A percentile compares a stretch with the other conserved stretches of the same genome.
Evolutionary conservation across 169 alveolate species (phyloP).

Genomic region (Amoebophrya sp.): DNA sequence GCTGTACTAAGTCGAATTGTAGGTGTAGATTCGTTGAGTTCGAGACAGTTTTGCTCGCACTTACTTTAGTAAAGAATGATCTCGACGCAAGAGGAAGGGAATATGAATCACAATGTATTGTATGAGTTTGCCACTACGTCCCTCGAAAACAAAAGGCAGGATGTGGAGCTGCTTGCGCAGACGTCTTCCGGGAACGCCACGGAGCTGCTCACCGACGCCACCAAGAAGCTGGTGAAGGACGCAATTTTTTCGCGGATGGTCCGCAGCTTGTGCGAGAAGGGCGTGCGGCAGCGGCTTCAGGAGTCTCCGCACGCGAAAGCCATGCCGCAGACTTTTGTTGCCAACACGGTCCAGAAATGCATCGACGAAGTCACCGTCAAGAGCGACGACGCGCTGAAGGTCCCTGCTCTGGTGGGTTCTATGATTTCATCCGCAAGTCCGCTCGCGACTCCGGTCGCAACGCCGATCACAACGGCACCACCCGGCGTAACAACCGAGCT

Average conservation of each 20-base stretch:
- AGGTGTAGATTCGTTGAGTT: not conserved
- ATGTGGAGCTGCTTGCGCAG: not conserved
- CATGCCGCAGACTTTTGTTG: too few species aligned
- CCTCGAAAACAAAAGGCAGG: not conserved
- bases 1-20: not conserved
- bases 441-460: too few species aligned
- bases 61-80: not conserved
- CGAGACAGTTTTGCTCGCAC: not conserved
- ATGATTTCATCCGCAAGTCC: too few species aligned
- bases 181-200: not conserved
- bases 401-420: too few species aligned
- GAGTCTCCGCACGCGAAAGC: too few species aligned
- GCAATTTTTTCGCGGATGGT: not conserved
- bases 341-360: too few species aligned
- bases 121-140: not conserved
- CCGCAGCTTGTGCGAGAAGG: not conserved
- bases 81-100: not conserved
- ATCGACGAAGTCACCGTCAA: too few species aligned
- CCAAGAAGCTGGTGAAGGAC: not conserved
- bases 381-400: too few species aligned
- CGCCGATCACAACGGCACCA: too few species aligned
- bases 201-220: not conserved
- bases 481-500: too few species aligned
- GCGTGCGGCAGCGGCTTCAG: not conserved
- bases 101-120: not conserved